A percentile compares a stretch with the other conserved stretches of the same genome.
phyloP scores from a whole-genome alignment of 2,329 filamentous ascomycete species.

The Aspergillus ochraceus region DNA sequence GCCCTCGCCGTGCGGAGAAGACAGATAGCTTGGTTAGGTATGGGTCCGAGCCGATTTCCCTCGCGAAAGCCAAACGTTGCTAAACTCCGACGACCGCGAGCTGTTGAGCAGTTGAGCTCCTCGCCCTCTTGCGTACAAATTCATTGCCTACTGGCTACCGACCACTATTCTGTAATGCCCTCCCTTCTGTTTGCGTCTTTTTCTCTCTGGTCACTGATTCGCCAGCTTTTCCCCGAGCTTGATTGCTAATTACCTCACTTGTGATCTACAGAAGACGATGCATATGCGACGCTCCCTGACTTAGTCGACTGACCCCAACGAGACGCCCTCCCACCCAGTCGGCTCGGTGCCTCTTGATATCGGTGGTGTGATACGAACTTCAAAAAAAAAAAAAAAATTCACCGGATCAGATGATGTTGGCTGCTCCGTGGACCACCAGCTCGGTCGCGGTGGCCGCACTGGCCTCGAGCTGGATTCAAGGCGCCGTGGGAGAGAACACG shows the following conservation, averaged over 20 bases:
- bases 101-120: background rate
- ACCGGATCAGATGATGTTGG: slow-evolving; percentile 7
- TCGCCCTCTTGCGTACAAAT: background rate
- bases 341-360: background rate
- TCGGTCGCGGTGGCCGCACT: slow-evolving; percentile 12
- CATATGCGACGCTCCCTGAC: background rate
- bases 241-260: background rate
- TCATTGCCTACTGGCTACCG: background rate
- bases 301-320: background rate
- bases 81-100: background rate
- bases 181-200: background rate
- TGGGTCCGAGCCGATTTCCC: background rate
- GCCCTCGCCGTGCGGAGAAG: slow-evolving; percentile 1
- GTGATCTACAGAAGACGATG: background rate
- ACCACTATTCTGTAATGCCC: background rate
- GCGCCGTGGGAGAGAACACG: slow-evolving; percentile 8
- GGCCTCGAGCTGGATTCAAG: slow-evolving; percentile 11
- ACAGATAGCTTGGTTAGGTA: background rate
- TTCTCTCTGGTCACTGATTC: background rate
- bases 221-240: background rate
- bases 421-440: slow-evolving; percentile 13
- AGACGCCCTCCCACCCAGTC: background rate
- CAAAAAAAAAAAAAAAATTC: background rate
- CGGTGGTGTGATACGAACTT: background rate
- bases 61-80: no score